These are phyloP conservation scores for Plasmodium billcollinsi DNA, from an alignment of 169 alveolate species.

Conservation along the genomic window DNA sequence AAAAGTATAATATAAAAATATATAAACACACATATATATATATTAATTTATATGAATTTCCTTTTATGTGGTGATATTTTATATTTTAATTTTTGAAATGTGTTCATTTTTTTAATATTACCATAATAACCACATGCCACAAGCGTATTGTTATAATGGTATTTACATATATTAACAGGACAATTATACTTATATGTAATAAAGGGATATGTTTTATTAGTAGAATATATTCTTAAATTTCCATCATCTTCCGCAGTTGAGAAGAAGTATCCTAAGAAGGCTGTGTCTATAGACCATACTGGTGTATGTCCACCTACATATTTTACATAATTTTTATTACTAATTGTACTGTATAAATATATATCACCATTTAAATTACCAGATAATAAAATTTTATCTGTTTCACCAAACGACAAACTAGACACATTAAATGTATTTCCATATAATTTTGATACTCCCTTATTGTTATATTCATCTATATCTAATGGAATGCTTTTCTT, in stretches of 20 bases:
- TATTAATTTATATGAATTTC: neutral
- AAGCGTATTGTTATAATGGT: constrained; percentile 65
- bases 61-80: neutral
- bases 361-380: constrained; percentile 77
- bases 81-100: neutral
- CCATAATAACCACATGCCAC: constrained; percentile 71
- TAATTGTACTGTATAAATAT: constrained; percentile 61
- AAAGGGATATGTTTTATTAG: constrained; percentile 71
- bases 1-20: neutral
- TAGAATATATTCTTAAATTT: constrained; percentile 66
- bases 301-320: constrained; percentile 77
- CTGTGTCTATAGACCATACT: constrained; percentile 70
- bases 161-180: constrained; percentile 51
- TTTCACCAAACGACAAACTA: constrained; percentile 73
- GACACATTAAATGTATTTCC: constrained; percentile 57
- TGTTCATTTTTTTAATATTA: constrained; percentile 3
- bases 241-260: constrained; percentile 75
- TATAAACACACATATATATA: constrained; percentile 3
- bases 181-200: constrained; percentile 68
- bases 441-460: constrained; percentile 61
- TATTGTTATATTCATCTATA: constrained; percentile 51
- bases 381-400: constrained; percentile 70
- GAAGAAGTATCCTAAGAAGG: constrained; percentile 69
- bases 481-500: constrained; percentile 11
- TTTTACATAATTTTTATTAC: constrained; percentile 73